Evolutionary conservation across 805 yeast genomes (phyloP).

Genomic region (Debaryomyces castellii): DNA sequence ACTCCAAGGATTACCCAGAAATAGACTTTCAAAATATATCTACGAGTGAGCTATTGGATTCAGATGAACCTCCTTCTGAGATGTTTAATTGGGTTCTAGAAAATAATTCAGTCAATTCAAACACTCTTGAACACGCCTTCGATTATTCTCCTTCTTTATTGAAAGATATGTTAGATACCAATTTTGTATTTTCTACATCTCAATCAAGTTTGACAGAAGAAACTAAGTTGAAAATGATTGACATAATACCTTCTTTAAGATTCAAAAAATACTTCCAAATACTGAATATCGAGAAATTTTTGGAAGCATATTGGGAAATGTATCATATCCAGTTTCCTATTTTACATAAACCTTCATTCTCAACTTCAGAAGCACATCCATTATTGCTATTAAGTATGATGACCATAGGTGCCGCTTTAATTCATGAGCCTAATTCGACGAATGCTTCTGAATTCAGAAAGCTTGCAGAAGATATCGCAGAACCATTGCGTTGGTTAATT

Average conservation of each 20-base stretch:
- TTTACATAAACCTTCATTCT: constrained; percentile 56
- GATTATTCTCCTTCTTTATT: constrained; percentile 8
- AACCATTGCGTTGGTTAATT: constrained; percentile 63
- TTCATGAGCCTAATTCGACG: constrained; percentile 6
- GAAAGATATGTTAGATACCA: constrained; percentile 3
- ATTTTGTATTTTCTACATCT: constrained; percentile 1
- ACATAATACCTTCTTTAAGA: constrained; percentile 5
- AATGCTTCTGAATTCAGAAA: constrained; percentile 11
- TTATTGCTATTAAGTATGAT: constrained; percentile 53
- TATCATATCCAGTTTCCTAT: constrained; percentile 59
- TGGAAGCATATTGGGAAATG: constrained; percentile 48
- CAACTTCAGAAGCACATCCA: constrained; percentile 44
- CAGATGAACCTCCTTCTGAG: constrained; percentile 12
- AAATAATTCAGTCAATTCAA: constrained; percentile 8
- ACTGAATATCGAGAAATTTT: constrained; percentile 5
- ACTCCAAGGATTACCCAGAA: background rate
- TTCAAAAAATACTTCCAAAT: constrained; percentile 5
- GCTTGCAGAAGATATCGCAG: constrained; percentile 47
- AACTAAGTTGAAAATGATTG: background rate
- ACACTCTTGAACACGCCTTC: background rate
- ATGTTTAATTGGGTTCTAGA: constrained; percentile 20
- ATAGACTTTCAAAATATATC: background rate
- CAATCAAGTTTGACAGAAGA: constrained; percentile 1
- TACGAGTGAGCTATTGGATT: background rate
- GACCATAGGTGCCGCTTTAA: constrained; percentile 46